A percentile compares a stretch with the other conserved stretches of the same genome.
phyloP scores from a whole-genome alignment of 2,329 filamentous ascomycete species.

The Colletotrichum neosansevieriae region DNA sequence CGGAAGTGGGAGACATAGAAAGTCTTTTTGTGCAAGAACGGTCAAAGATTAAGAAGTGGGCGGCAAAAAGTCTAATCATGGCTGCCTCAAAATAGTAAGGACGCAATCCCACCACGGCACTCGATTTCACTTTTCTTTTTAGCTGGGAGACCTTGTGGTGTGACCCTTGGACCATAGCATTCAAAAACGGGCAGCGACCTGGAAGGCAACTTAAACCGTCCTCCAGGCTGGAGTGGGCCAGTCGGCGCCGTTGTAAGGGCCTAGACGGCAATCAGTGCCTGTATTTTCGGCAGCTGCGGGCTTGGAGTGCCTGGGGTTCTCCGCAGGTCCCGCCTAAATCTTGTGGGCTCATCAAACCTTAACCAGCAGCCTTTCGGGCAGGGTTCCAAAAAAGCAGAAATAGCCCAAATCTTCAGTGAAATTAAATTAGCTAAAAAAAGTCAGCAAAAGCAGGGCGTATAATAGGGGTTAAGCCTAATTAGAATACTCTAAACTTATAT shows the following conservation, averaged over 20 bases:
- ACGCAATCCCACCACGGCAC: background rate
- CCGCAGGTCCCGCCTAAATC: constrained; percentile 7
- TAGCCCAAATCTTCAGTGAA: too few relatives aligned
- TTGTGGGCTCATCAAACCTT: constrained; percentile 39
- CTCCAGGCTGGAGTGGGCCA: background rate
- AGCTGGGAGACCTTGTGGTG: constrained; percentile 9
- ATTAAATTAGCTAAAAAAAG: too few relatives aligned
- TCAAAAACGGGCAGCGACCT: too few relatives aligned
- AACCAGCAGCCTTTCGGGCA: constrained; percentile 3
- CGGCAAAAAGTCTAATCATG: constrained; percentile 15
- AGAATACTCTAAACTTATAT: too few relatives aligned
- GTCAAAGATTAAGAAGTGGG: background rate
- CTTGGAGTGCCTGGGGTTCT: constrained; percentile 11
- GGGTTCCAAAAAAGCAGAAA: too few relatives aligned
- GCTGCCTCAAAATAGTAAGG: background rate
- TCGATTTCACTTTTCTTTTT: background rate
- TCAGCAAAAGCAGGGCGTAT: too few relatives aligned
- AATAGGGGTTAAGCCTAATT: too few relatives aligned
- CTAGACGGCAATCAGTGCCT: background rate
- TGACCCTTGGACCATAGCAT: background rate
- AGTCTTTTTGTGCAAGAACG: background rate
- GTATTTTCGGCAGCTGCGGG: constrained; percentile 31
- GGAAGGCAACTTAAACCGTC: too few relatives aligned
- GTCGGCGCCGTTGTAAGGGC: background rate
- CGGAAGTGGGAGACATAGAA: background rate